These are phyloP conservation scores for Ottelia alismoides DNA, from an alignment of 106 monocot genomes.

Conservation along the genomic window DNA sequence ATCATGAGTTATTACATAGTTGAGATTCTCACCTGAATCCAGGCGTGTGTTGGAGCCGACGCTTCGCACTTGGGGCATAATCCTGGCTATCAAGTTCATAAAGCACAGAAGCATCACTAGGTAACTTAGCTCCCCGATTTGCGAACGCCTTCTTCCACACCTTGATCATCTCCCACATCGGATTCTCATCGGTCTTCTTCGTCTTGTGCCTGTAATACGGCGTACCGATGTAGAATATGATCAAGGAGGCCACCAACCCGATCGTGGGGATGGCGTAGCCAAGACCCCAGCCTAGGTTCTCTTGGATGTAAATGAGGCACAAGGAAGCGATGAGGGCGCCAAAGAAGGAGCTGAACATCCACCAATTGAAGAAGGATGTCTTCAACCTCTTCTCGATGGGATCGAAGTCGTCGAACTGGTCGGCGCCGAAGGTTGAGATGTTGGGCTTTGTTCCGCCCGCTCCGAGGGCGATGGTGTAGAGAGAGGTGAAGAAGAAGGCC, in stretches of 20 bases:
- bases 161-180: conserved; percentile 20
- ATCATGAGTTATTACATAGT: no score
- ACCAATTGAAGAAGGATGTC: conserved; percentile 93
- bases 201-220: conserved; percentile 49
- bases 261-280: conserved; percentile 64
- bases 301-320: conserved; percentile 65
- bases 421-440: conserved; percentile 69
- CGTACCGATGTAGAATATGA: conserved; percentile 46
- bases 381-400: conserved; percentile 33
- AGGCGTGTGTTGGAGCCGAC: conserved; percentile 28
- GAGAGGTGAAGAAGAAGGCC: conserved; percentile 43
- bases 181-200: conserved; percentile 14
- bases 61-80: conserved; percentile 28
- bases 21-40: conserved; percentile 33
- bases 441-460: conserved; percentile 68
- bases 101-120: conserved; percentile 18
- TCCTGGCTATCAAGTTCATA: conserved; percentile 33
- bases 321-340: conserved; percentile 39
- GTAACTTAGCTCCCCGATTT: conserved; percentile 19
- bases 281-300: conserved; percentile 61
- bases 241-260: conserved; percentile 10
- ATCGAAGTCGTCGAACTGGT: conserved; percentile 53
- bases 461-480: conserved; percentile 55
- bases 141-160: conserved; percentile 23
- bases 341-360: conserved; percentile 58